phyloP scores from a whole-genome alignment of 1,284 basidiomycete species.

The Ceratobasidium sp. region DNA sequence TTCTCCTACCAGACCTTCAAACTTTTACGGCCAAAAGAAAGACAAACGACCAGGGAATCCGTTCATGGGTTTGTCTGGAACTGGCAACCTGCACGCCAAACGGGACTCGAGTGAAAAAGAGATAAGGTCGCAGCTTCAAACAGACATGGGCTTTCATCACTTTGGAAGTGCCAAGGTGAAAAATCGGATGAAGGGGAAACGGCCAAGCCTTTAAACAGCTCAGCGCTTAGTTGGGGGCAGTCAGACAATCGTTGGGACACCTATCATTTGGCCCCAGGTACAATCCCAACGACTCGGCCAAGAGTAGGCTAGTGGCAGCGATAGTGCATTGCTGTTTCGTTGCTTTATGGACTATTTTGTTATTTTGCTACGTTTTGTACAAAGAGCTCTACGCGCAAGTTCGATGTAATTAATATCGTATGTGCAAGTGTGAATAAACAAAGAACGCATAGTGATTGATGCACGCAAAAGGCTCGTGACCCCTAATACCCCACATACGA shows the following conservation, averaged over 20 bases:
- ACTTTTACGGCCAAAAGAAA: slow-evolving; percentile 22
- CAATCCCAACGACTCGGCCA: neutral
- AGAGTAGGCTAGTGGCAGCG: slow-evolving; percentile 8
- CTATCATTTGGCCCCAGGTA: too few relatives aligned
- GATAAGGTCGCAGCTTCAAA: neutral
- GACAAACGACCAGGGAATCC: neutral
- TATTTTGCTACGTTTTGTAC: slow-evolving; percentile 21
- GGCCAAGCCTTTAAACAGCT: neutral
- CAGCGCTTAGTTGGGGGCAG: too few relatives aligned
- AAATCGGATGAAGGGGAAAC: slow-evolving; percentile 23
- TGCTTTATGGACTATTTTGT: slow-evolving; percentile 11
- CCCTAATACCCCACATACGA: too few relatives aligned
- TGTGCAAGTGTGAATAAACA: too few relatives aligned
- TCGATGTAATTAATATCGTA: slow-evolving; percentile 11
- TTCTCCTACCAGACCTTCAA: slow-evolving; percentile 1
- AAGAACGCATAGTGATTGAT: too few relatives aligned
- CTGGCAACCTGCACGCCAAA: slow-evolving; percentile 16
- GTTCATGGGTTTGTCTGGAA: neutral
- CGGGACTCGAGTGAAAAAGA: neutral
- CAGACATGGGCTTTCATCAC: slow-evolving; percentile 5
- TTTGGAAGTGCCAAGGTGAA: slow-evolving; percentile 6
- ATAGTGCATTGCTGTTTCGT: slow-evolving; percentile 36
- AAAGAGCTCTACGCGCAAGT: slow-evolving; percentile 1
- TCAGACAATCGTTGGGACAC: too few relatives aligned
- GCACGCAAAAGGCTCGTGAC: too few relatives aligned